A percentile compares a stretch with the other conserved stretches of the same genome.
These are phyloP conservation scores for Mollisia scopiformis DNA, from an alignment of 2,329 filamentous ascomycete species.

Conservation along the genomic window DNA sequence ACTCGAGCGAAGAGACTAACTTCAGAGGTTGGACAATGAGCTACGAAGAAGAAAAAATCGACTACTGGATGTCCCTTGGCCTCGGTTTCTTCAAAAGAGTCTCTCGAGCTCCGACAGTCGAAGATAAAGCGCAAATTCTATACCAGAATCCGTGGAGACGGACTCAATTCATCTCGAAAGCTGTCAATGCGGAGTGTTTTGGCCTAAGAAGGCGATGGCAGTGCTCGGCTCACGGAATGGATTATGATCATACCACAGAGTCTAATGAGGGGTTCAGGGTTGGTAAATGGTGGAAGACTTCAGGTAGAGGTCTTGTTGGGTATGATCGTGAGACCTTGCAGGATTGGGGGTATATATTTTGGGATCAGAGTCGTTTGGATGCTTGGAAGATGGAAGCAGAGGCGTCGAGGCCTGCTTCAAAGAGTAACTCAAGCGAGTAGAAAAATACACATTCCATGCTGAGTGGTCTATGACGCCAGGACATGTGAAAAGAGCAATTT, in stretches of 20 bases:
- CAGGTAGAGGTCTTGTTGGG: neutral
- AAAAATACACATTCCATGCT: too few relatives aligned
- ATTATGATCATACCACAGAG: neutral
- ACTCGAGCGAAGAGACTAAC: too few relatives aligned
- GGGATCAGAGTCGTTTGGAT: neutral
- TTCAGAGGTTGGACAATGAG: too few relatives aligned
- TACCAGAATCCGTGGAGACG: neutral
- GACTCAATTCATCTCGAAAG: neutral
- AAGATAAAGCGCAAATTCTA: neutral
- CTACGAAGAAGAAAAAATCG: neutral
- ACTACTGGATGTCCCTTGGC: neutral
- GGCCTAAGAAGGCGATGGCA: too few relatives aligned
- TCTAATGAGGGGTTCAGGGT: neutral
- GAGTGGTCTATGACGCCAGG: too few relatives aligned
- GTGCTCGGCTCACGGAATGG: neutral
- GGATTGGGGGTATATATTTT: neutral
- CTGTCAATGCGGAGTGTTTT: neutral
- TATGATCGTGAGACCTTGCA: neutral
- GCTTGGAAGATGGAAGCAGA: neutral
- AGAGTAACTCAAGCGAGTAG: too few relatives aligned
- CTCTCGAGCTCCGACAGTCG: neutral
- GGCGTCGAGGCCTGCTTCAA: too few relatives aligned
- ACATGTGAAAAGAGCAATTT: too few relatives aligned
- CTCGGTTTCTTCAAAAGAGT: neutral
- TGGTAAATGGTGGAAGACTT: neutral